phyloP scores from a whole-genome alignment of 106 monocot species.

The Allium cepa region DNA sequence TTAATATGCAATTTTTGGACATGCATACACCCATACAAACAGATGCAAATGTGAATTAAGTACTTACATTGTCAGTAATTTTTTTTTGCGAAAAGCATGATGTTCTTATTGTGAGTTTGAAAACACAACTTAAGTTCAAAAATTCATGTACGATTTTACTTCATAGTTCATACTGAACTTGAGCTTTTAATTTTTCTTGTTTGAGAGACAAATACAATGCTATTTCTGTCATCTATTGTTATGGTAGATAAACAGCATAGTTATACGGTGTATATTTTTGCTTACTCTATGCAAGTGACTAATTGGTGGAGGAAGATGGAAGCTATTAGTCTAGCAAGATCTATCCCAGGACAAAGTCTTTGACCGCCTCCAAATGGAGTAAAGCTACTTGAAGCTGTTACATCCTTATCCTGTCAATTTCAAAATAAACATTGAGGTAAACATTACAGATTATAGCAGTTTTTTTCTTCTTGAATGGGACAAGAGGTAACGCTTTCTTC shows the following conservation, averaged over 20 bases:
- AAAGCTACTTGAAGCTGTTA: constrained; percentile 32
- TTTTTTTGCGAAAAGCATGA: too few species aligned
- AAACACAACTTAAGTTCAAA: too few species aligned
- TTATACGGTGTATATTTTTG: neutral
- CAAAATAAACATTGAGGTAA: neutral
- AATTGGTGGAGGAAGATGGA: constrained; percentile 83
- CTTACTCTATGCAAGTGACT: constrained; percentile 68
- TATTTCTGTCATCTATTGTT: too few species aligned
- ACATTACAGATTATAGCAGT: neutral
- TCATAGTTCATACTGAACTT: neutral
- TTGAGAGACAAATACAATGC: neutral
- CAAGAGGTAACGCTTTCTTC: neutral
- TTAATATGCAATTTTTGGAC: neutral
- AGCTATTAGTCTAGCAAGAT: constrained; percentile 87
- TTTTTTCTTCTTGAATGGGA: neutral
- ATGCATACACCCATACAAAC: neutral
- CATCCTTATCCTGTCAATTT: constrained; percentile 41
- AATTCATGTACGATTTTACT: too few species aligned
- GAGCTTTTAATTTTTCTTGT: neutral
- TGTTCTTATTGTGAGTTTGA: too few species aligned
- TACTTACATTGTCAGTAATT: too few species aligned
- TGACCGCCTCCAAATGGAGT: constrained; percentile 92
- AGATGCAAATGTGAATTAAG: too few species aligned
- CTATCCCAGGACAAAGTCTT: constrained; percentile 83
- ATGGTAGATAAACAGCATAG: neutral